These are phyloP conservation scores for Rhodotorula sp. DNA, from an alignment of 1,284 basidiomycete species.

Conservation along the genomic window DNA sequence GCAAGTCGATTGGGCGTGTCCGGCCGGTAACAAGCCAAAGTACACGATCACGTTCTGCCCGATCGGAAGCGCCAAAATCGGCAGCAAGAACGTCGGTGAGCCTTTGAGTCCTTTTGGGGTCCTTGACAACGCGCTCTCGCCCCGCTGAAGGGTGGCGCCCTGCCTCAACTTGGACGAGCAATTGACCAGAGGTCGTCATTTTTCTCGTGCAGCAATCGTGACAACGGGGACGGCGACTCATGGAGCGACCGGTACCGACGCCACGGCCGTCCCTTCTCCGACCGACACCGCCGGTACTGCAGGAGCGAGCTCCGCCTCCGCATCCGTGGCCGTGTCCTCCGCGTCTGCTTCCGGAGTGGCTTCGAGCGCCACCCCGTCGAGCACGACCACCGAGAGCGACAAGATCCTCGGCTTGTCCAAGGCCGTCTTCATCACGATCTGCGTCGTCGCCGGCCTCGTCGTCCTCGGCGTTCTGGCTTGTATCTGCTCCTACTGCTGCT, in stretches of 20 bases:
- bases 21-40: neutral
- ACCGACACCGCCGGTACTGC: neutral
- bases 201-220: neutral
- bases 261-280: too few species aligned
- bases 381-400: neutral
- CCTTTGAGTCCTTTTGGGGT: neutral
- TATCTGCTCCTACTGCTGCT: neutral
- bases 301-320: neutral
- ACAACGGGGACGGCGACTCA: neutral
- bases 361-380: neutral
- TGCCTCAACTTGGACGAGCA: too few species aligned
- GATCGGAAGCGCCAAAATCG: neutral
- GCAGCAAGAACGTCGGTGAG: neutral
- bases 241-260: neutral
- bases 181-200: neutral
- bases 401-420: slow-evolving; percentile 9
- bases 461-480: neutral
- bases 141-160: neutral
- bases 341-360: neutral
- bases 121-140: neutral
- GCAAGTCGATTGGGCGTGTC: slow-evolving; percentile 19
- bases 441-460: neutral
- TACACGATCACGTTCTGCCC: slow-evolving; percentile 24
- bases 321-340: neutral
- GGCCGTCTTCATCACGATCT: slow-evolving; percentile 1